Evolutionary conservation across 2,329 filamentous ascomycete species (phyloP).

Genomic region (Phialophora expanda): DNA sequence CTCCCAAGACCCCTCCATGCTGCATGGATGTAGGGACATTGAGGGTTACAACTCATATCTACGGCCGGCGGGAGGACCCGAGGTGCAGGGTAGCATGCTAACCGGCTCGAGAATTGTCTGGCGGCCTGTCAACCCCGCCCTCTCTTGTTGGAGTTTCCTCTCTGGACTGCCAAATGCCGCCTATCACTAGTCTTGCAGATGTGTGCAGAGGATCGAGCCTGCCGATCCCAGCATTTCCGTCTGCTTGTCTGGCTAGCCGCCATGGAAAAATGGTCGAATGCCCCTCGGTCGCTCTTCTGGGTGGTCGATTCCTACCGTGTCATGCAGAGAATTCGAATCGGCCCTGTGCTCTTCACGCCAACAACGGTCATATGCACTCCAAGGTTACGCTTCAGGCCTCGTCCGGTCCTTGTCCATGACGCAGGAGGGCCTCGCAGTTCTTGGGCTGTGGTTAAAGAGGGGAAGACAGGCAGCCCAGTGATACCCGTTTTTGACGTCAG

Average conservation of each 20-base stretch:
- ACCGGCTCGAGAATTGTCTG: conserved; percentile 21
- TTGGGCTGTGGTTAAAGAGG: background rate
- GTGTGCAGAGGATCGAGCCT: conserved; percentile 16
- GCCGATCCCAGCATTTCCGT: conserved; percentile 23
- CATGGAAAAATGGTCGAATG: conserved; percentile 1
- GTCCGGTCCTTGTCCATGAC: background rate
- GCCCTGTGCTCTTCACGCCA: conserved; percentile 7
- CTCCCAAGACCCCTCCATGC: conserved; percentile 16
- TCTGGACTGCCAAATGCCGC: conserved; percentile 18
- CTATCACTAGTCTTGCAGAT: conserved; percentile 22
- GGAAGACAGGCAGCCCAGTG: conserved; percentile 11
- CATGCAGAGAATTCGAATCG: conserved; percentile 7
- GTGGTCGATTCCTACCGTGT: conserved; percentile 3
- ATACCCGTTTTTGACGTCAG: conserved; percentile 24
- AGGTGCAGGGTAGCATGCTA: conserved; percentile 27
- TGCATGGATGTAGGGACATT: conserved; percentile 16
- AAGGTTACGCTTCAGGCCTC: conserved; percentile 13
- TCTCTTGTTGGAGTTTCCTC: conserved; percentile 25
- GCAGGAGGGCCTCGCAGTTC: background rate
- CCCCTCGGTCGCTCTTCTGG: background rate
- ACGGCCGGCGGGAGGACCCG: conserved; percentile 29
- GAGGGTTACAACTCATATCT: conserved; percentile 29
- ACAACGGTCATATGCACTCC: conserved; percentile 18
- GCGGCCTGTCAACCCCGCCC: conserved; percentile 22
- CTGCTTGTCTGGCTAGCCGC: conserved; percentile 1